Evolutionary conservation across 148 eudicot genomes (phyloP), one percentile per base, ranked within the genome.

Genomic region (Silene conica): DNA sequence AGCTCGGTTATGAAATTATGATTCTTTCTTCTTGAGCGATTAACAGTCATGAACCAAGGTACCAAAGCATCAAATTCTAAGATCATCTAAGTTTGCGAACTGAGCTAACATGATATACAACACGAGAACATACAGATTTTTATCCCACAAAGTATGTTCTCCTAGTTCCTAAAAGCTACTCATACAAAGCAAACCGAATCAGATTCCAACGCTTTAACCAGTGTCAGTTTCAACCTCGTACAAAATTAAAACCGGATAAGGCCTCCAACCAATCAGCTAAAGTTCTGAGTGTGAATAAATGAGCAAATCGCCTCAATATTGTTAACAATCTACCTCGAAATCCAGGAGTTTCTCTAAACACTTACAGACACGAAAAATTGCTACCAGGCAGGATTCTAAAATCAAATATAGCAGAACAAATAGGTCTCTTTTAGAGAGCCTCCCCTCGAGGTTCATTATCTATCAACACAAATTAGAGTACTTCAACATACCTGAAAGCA

Each of bases 401-500:
- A 69, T 6, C 20, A 52, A 52, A 5, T 5, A 21, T 22, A 63
- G 34, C 26, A 63, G 16, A 38, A 34, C 13, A 65, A 6, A 18
- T 19, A 52, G 41, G 48, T 62, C 69, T 6, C 41, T 25, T 63
- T 12, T 12, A 50, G 16, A 3, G 16, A 3, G 4, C 55, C 55
- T 50, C 55, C 16, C 14, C 0, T 50, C 55, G 9, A 50, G 9
- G 15, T 50, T 50, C 55, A 50, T 50, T 12, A 50, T 50, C 3
- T 7, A 50, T 12, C 55, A 50, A 58, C 8, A 34, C 5, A 9
- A n/a, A 34, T 1, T 6, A 18, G 25, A 28, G 26, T 67, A 57
- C 54, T 16, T 31, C 8, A 11, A 70, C 67, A 48, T 54, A 89
- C 97, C 97, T 86, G 95, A 84, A 74, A 79, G 84, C 78, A 76